These are phyloP conservation scores for Pseudopithomyces chartarum DNA, from an alignment of 2,329 filamentous ascomycete species.

Conservation along the genomic window DNA sequence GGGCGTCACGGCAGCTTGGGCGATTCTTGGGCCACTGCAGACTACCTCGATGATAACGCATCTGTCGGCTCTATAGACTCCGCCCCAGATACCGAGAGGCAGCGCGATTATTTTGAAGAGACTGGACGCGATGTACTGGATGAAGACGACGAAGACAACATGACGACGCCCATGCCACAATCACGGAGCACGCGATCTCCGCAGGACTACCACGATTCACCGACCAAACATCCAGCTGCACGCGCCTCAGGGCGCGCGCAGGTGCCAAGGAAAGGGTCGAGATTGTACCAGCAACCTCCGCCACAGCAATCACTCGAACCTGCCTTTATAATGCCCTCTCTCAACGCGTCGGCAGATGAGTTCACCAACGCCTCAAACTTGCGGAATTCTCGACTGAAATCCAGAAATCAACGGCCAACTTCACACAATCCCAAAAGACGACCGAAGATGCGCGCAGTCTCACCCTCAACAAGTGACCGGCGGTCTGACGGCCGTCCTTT, in stretches of 20 bases:
- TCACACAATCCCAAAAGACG: constrained; percentile 2
- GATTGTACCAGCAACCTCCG: constrained; percentile 12
- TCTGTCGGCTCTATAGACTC: constrained; percentile 34
- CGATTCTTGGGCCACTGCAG: constrained; percentile 41
- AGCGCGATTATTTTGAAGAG: constrained; percentile 30
- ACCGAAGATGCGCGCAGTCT: constrained; percentile 8
- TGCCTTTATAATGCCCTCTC: constrained; percentile 51
- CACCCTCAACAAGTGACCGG: constrained; percentile 9
- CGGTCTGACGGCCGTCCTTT: constrained; percentile 9
- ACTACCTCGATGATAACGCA: constrained; percentile 32
- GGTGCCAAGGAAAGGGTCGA: constrained; percentile 8
- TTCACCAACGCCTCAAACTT: constrained; percentile 27
- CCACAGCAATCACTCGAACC: constrained; percentile 38
- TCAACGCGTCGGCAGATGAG: constrained; percentile 25
- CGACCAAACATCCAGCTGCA: constrained; percentile 17
- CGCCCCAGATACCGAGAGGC: constrained; percentile 23
- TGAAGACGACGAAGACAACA: constrained; percentile 14
- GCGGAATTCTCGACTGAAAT: constrained; percentile 26
- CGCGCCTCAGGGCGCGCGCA: not conserved
- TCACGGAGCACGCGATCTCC: constrained; percentile 8
- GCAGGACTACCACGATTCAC: constrained; percentile 14
- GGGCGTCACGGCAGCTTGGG: constrained; percentile 33
- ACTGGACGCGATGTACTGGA: constrained; percentile 6
- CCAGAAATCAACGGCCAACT: constrained; percentile 16
- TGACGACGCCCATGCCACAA: constrained; percentile 21